phyloP scores from a whole-genome alignment of 2,329 filamentous ascomycete genomes.

The Salinomyces thailandicus region DNA sequence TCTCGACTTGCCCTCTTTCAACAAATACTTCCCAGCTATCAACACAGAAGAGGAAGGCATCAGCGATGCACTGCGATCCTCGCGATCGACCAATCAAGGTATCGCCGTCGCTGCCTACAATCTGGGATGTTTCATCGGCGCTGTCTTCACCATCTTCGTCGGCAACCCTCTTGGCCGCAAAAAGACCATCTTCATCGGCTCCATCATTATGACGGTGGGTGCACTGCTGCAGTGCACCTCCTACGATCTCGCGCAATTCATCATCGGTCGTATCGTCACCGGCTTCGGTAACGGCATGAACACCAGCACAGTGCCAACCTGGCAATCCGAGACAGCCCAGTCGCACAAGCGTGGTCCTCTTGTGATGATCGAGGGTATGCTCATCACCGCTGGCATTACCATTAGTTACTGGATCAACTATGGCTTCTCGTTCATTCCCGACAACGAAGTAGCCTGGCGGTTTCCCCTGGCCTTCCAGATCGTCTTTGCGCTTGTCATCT shows the following conservation, averaged over 20 bases:
- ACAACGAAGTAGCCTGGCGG: slow-evolving; percentile 29
- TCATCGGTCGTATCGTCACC: slow-evolving; percentile 42
- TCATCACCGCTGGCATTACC: slow-evolving; percentile 27
- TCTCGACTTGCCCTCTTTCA: slow-evolving; percentile 32
- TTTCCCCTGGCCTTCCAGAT: slow-evolving; percentile 45
- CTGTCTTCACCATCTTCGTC: slow-evolving; percentile 38
- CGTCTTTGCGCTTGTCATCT: slow-evolving; percentile 43
- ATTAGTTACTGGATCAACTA: slow-evolving; percentile 43
- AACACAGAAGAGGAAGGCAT: slow-evolving; percentile 14
- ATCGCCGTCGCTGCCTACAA: slow-evolving; percentile 20
- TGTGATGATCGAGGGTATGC: slow-evolving; percentile 44
- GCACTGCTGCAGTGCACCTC: slow-evolving; percentile 39
- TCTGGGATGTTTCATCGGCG: slow-evolving; percentile 37
- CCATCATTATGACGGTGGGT: slow-evolving; percentile 41
- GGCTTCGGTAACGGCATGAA: slow-evolving; percentile 46
- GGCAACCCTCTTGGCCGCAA: slow-evolving; percentile 44
- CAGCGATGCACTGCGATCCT: slow-evolving; percentile 2
- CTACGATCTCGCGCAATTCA: slow-evolving; percentile 36
- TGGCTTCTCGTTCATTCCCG: slow-evolving; percentile 29
- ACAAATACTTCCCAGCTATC: slow-evolving; percentile 33
- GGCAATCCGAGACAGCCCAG: slow-evolving; percentile 43
- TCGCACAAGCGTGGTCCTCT: slow-evolving; percentile 41
- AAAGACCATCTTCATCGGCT: slow-evolving; percentile 41
- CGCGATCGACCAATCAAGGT: slow-evolving; percentile 20
- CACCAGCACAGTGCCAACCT: slow-evolving; percentile 43